A percentile compares a stretch with the other conserved stretches of the same genome.
Evolutionary conservation across 2,329 filamentous ascomycete species (phyloP).

Genomic region (Orbilia quercus): DNA sequence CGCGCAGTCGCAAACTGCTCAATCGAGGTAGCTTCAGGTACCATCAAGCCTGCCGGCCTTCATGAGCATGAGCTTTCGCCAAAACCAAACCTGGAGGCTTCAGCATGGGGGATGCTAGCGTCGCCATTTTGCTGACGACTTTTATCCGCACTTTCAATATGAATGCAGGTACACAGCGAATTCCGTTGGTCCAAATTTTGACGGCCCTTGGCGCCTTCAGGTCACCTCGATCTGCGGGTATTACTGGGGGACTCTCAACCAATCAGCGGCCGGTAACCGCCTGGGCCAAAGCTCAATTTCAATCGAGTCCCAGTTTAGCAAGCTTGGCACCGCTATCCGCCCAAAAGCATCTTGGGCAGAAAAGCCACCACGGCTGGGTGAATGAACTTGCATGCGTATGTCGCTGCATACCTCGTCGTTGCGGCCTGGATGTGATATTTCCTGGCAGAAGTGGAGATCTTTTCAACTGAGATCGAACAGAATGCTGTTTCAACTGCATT

Average conservation of each 20-base stretch:
- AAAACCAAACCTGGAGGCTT: slow-evolving; percentile 34
- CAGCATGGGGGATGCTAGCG: slow-evolving; percentile 46
- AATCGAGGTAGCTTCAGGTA: slow-evolving; percentile 13
- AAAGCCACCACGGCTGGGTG: slow-evolving; percentile 8
- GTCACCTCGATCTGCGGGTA: slow-evolving; percentile 55
- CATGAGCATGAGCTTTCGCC: slow-evolving; percentile 38
- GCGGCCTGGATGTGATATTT: slow-evolving; percentile 35
- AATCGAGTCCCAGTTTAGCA: slow-evolving; percentile 50
- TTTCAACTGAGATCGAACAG: slow-evolving; percentile 8
- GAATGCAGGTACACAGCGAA: slow-evolving; percentile 57
- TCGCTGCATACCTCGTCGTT: slow-evolving; percentile 1
- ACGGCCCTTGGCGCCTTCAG: slow-evolving; percentile 55
- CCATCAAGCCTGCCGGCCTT: background rate
- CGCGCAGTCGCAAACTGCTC: background rate
- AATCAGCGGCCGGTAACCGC: slow-evolving; percentile 31
- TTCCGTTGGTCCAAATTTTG: slow-evolving; percentile 56
- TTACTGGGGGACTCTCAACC: slow-evolving; percentile 38
- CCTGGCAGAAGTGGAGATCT: slow-evolving; percentile 11
- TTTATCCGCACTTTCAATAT: slow-evolving; percentile 56
- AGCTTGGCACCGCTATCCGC: slow-evolving; percentile 53
- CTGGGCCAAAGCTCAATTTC: slow-evolving; percentile 56
- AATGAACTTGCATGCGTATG: slow-evolving; percentile 21
- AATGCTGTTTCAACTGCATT: slow-evolving; percentile 42
- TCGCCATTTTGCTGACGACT: slow-evolving; percentile 54
- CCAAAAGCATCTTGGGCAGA: slow-evolving; percentile 20